A percentile compares a stretch with the other conserved stretches of the same genome.
phyloP scores from a whole-genome alignment of 768 basidiomycete genomes.

The Xerocomellus amylosporus region DNA sequence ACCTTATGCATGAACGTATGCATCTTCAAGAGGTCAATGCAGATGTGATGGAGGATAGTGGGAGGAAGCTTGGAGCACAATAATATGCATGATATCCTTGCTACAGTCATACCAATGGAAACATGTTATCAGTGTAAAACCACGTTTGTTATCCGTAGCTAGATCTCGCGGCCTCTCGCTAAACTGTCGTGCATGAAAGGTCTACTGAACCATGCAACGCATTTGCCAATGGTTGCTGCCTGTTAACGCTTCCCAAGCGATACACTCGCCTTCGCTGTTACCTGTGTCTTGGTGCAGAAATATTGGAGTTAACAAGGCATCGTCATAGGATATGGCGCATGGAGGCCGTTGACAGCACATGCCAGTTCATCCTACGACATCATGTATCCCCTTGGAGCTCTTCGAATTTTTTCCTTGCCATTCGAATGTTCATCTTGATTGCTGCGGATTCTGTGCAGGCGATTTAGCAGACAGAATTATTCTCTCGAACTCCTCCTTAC shows the following conservation, averaged over 20 bases:
- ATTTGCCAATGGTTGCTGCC: background rate
- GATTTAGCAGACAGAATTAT: background rate
- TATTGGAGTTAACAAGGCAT: background rate
- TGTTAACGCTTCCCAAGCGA: background rate
- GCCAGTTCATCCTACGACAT: slow-evolving; percentile 18
- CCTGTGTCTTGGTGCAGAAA: background rate
- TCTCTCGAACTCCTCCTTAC: slow-evolving; percentile 40
- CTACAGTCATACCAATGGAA: slow-evolving; percentile 8
- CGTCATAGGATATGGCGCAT: background rate
- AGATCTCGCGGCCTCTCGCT: background rate
- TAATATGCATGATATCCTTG: slow-evolving; percentile 9
- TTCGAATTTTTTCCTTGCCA: slow-evolving; percentile 85
- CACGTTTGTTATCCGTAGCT: background rate
- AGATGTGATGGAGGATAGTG: slow-evolving; percentile 38
- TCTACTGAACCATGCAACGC: background rate
- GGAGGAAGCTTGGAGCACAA: background rate
- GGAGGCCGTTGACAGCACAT: background rate
- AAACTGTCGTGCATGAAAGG: background rate
- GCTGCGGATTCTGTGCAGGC: slow-evolving; percentile 73
- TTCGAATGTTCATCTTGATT: slow-evolving; percentile 80
- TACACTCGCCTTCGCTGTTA: background rate
- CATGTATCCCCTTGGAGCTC: slow-evolving; percentile 76
- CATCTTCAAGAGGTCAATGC: slow-evolving; percentile 47
- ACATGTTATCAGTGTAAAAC: background rate
- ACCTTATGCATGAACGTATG: slow-evolving; percentile 39